A percentile compares a stretch with the other conserved stretches of the same genome.
Conservation (phyloP, 352 stramenopile genomes). For the Globisporangium megalacanthum region DNA sequence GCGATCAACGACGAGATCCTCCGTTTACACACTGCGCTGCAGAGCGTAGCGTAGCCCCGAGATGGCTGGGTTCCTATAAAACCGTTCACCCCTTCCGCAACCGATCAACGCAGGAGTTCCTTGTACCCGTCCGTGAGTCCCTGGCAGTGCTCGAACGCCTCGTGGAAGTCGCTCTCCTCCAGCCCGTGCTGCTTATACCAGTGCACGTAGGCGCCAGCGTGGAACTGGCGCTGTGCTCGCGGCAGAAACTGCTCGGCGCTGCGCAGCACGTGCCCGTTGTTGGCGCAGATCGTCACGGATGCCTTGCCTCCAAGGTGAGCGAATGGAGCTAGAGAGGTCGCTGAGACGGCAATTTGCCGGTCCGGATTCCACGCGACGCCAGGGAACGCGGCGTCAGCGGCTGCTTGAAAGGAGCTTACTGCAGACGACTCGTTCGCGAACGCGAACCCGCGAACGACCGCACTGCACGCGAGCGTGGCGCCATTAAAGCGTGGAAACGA, state of each 20-base stretch:
- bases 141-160: conserved; percentile 23
- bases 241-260: conserved; percentile 29
- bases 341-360: neutral
- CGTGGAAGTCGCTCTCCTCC: conserved; percentile 28
- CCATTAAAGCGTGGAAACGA: conserved; percentile 8
- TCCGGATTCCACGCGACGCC: conserved; percentile 10
- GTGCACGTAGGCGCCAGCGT: conserved; percentile 30
- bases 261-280: conserved; percentile 23
- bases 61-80: too few species aligned
- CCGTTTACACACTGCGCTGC: conserved; percentile 4
- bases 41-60: neutral
- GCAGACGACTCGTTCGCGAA: neutral
- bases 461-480: conserved; percentile 3
- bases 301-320: conserved; percentile 6
- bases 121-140: conserved; percentile 22
- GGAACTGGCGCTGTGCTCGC: conserved; percentile 27
- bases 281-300: conserved; percentile 21
- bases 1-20: conserved; percentile 7
- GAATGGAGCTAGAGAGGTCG: conserved; percentile 19
- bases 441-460: conserved; percentile 5
- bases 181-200: conserved; percentile 43
- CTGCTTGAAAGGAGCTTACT: conserved; percentile 1
- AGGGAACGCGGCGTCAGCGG: conserved; percentile 7
- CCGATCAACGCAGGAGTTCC: conserved; percentile 14
- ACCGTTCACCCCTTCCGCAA: neutral